Evolutionary conservation across 768 basidiomycete genomes (phyloP), one percentile per base, ranked within the genome.

Genomic region (Suillus discolor): DNA sequence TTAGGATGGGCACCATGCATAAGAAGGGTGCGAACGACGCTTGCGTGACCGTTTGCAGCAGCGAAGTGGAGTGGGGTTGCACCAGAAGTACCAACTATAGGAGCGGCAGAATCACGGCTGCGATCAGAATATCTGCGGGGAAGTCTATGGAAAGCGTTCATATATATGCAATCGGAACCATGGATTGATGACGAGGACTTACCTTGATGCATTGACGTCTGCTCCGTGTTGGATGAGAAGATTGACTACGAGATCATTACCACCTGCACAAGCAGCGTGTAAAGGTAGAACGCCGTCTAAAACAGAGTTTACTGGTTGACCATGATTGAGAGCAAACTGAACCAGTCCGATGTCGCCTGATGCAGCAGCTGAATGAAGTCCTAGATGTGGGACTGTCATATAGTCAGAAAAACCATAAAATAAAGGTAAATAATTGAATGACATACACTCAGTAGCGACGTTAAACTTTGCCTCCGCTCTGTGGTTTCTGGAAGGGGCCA

Each of bases 171-270:
- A 66, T 68, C 36, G 3, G 3, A 39, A 41, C 13, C 20, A 42
- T 42, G 25, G 23, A 9, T 12, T 4, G 11, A 42, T 25, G 57
- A 18, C 6, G 25, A 28, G 28, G 18, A 75, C 85, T 66, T 62
- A 93, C 92, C 96, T 88, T 62, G 94, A 91, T 5, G 96, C 96
- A 78, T 99, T 99, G 38, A 98, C 97, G 74, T 99, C 97, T n/a
- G 97, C 97, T 25, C 97, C 97, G 65, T 89, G 82, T 67, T 97
- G 94, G 72, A 99, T 91, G 55, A 99, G 81, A 68, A 96, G 83
- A 71, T 88, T 86, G 47, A 99, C 95, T 53, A 98, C 92, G 65
- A 89, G 85, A 64, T 92, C 93, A 73, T 88, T 93, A 2, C 97
- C 97, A 28, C 94, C 94, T 0, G 94, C 92, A 70, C 89, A 93